Base-by-base conservation (phyloP, 73 alveolate species). In the Symbiodinium pilosum region DNA sequence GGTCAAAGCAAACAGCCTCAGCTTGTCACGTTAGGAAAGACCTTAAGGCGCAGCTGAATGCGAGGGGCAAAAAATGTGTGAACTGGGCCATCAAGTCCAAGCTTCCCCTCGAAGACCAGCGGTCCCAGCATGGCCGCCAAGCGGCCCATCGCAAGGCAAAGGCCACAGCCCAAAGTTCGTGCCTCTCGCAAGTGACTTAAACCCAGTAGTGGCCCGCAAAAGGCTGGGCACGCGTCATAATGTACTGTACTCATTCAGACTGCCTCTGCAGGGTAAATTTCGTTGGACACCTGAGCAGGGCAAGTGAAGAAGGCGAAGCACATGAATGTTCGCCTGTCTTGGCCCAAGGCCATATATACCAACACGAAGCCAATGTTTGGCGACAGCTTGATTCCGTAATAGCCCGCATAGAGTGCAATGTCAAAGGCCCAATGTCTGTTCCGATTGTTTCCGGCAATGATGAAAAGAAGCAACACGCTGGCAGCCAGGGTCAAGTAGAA, bases 101-200 rank as follows among this genome's bases (percentile, higher is more conserved):
- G 97, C 3, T 9, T 40, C 97, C 97, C 97, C 30, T 91, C 97
- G 36, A 69, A 91, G 89, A 91, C 40, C 81, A 91, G 30, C 40
- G 97, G 97, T 34, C 97, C 97, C 47, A 91, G 77, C 97, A 91
- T 68, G 32, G 97, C 87, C 16, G 97, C 97, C 54, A 91, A 30
- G 30, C 97, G 88, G 28, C 97, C 97, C 2, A 75, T 36, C 5
- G 97, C 97, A 40, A 91, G 52, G 43, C 97, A 91, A 28, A 91
- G 30, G 34, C 97, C 97, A 40, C 97, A 91, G 86, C 42, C 51
- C 21, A 38, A 75, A 16, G 81, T 64, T 38, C 81, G 24, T 28
- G 81, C 81, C 81, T 64, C 4, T 9, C 20, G 1, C 32, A n/a
- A n/a, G n/a, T n/a, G n/a, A n/a, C n/a, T n/a, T n/a, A n/a, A n/a